These are phyloP conservation scores for Bolboschoenoplectus hybrid DNA, from an alignment of 202 grass and related monocot species.

Conservation along the genomic window DNA sequence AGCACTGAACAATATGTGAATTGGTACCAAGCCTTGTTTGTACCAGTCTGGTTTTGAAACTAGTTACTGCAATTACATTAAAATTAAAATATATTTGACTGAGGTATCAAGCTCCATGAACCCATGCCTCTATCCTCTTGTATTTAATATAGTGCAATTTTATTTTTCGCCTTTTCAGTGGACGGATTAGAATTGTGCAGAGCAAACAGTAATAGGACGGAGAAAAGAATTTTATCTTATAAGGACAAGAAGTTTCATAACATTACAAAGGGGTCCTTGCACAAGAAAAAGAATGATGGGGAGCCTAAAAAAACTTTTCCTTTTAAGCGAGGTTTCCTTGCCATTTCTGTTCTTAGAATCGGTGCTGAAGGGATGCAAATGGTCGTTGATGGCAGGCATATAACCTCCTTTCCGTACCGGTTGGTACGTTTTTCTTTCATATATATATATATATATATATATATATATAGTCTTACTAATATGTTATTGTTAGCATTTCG, in stretches of 20 bases:
- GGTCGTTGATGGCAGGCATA: slow-evolving; percentile 90
- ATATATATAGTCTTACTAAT: too few relatives aligned
- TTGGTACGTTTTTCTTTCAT: slow-evolving; percentile 48
- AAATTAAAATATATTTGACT: too few relatives aligned
- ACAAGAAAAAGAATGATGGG: slow-evolving; percentile 48
- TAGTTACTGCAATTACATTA: too few relatives aligned
- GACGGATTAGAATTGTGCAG: slow-evolving; percentile 81
- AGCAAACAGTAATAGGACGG: slow-evolving; percentile 53
- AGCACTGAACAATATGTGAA: too few relatives aligned
- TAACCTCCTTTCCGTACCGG: slow-evolving; percentile 78
- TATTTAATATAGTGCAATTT: slow-evolving; percentile 6
- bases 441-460: background rate
- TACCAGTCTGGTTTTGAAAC: too few relatives aligned
- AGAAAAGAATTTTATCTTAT: slow-evolving; percentile 47
- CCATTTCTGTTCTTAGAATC: slow-evolving; percentile 74
- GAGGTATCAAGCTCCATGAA: too few relatives aligned
- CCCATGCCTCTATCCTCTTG: background rate
- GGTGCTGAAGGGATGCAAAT: slow-evolving; percentile 82
- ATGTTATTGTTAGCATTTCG: too few relatives aligned
- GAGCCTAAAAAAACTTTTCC: slow-evolving; percentile 67
- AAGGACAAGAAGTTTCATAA: slow-evolving; percentile 46
- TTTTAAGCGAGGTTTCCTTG: slow-evolving; percentile 87
- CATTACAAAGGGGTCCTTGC: slow-evolving; percentile 41
- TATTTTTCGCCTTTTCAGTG: slow-evolving; percentile 61
- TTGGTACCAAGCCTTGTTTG: too few relatives aligned